These are phyloP conservation scores for Naegleria gruberi DNA, from an alignment of 208 protist genomes.

Conservation along the genomic window DNA sequence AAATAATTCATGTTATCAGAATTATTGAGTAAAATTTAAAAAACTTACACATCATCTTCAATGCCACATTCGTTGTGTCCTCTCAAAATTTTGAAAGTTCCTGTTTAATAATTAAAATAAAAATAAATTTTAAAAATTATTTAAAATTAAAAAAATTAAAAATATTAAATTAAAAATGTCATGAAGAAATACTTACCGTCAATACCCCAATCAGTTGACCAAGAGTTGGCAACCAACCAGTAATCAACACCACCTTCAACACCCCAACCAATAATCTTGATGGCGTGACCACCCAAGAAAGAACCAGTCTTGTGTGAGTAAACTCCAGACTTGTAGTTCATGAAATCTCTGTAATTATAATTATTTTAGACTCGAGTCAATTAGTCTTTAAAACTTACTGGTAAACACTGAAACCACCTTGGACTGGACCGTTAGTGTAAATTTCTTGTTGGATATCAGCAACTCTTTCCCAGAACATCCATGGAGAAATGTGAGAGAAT, in stretches of 20 bases:
- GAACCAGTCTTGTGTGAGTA: slow-evolving; percentile 43
- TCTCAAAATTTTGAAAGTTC: slow-evolving; percentile 43
- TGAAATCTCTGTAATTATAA: slow-evolving; percentile 50
- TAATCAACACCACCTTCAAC: slow-evolving; percentile 41
- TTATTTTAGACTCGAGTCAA: not conserved
- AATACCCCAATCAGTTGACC: slow-evolving; percentile 48
- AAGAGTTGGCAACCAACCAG: slow-evolving; percentile 54
- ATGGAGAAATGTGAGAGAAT: not conserved
- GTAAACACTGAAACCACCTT: slow-evolving; percentile 74
- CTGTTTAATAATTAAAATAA: no score
- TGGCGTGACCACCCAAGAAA: not conserved
- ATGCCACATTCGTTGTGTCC: slow-evolving; percentile 23
- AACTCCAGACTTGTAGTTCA: not conserved
- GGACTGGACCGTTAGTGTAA: slow-evolving; percentile 68
- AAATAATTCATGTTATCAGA: no score
- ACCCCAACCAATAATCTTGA: slow-evolving; percentile 10
- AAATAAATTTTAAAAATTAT: no score
- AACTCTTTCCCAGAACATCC: not conserved
- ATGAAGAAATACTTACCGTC: no score
- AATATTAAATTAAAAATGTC: no score
- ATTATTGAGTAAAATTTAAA: not conserved
- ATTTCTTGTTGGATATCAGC: slow-evolving; percentile 63
- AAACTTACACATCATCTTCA: not conserved
- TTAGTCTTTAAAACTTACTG: not conserved
- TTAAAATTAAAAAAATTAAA: no score